Evolutionary conservation across 164 flowering plant species (phyloP), one percentile per base, ranked within the genome.

Genomic region (Tetrastigma voinierianum): DNA sequence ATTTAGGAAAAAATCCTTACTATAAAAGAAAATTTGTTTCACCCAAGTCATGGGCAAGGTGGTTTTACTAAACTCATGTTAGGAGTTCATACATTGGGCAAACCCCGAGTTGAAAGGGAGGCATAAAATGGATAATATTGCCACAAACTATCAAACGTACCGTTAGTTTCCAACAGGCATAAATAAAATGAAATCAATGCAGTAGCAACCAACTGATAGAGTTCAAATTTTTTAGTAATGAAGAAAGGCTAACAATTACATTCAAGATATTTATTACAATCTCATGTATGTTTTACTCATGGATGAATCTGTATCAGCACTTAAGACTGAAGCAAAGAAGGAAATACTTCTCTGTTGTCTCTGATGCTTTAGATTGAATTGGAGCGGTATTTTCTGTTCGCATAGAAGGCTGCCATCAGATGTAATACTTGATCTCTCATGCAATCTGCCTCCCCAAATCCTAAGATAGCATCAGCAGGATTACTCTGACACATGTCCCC

Each of bases 311-410:
- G 10, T 12, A 16, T 12, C 51, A 47, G 51, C 51, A 47, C 4
- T 16, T 1, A 47, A 47, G 14, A 16, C 10, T 32, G 7, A 19
- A 18, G 9, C 10, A 18, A 19, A 21, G 3, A 40, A 13, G 32
- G n/a, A 53, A 12, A 0, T 67, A 88, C 93, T 76, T 84, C 18
- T 78, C 78, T 17, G 51, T 14, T 18, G 17, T 67, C 21, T 80
- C 77, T 17, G 68, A 68, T 13, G 62, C 59, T 65, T 76, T 78
- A 55, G 68, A 67, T 58, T 82, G 86, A 2, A 58, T 23, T 43
- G 84, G 72, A 53, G 78, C 83, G 74, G 86, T 90, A 70, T 86
- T 79, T 71, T 85, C 97, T 72, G 92, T 78, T 77, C 85, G 83
- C 73, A 80, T 65, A 65, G 86, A 74, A 86, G 68, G 69, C 71